phyloP scores from a whole-genome alignment of 2,329 filamentous ascomycete species.

The Fulvia fulva region DNA sequence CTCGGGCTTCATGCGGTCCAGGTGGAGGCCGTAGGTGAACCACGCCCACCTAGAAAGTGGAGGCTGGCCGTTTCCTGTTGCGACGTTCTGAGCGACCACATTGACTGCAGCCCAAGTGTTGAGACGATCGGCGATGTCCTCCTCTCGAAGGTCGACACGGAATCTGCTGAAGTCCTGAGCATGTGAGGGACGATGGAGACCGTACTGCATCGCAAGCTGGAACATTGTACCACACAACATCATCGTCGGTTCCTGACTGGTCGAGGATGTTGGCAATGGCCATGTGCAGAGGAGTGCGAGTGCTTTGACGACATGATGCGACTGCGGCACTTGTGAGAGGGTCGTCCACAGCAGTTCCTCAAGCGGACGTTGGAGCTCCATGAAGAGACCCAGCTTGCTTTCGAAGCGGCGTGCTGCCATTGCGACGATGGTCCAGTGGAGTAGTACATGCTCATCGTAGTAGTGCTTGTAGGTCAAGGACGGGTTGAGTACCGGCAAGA shows the following conservation, averaged over 20 bases:
- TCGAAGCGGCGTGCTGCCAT: conserved; percentile 70
- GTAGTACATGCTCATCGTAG: conserved; percentile 69
- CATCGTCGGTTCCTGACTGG: conserved; percentile 74
- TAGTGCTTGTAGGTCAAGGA: conserved; percentile 49
- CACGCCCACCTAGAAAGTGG: conserved; percentile 49
- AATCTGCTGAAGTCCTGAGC: conserved; percentile 79
- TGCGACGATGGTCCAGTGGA: conserved; percentile 81
- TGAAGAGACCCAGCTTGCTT: conserved; percentile 60
- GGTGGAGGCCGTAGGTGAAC: conserved; percentile 73
- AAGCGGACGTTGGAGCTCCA: conserved; percentile 61
- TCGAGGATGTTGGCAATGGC: conserved; percentile 78
- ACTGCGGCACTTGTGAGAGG: conserved; percentile 71
- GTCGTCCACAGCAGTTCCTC: conserved; percentile 73
- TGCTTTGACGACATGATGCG: conserved; percentile 76
- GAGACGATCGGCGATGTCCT: conserved; percentile 73
- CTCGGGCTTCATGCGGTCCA: conserved; percentile 56
- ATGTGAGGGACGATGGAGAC: conserved; percentile 74
- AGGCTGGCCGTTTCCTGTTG: conserved; percentile 79
- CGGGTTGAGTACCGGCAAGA: conserved; percentile 72
- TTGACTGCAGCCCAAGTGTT: conserved; percentile 83
- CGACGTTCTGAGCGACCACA: conserved; percentile 73
- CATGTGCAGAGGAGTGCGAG: conserved; percentile 76
- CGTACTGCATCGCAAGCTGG: conserved; percentile 80
- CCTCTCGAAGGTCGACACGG: conserved; percentile 62
- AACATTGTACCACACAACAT: conserved; percentile 81